phyloP scores from a whole-genome alignment of 2,329 filamentous ascomycete species.

The Trichoderma atrobrunneum region DNA sequence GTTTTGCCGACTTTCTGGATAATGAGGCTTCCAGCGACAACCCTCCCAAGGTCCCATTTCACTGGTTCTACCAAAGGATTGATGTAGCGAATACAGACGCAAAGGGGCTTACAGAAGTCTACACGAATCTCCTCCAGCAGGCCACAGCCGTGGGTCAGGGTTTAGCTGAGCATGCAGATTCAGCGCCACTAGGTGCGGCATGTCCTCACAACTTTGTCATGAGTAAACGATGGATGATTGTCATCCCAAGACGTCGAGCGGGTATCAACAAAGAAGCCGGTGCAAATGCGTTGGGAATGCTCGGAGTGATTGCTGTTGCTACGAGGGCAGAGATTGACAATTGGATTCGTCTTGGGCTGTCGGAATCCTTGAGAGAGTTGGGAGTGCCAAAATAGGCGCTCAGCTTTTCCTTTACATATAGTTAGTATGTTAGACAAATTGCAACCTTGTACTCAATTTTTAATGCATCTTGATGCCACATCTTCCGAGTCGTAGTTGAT shows the following conservation, averaged over 20 bases:
- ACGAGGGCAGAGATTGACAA: neutral
- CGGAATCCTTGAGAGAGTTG: neutral
- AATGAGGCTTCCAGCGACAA: neutral
- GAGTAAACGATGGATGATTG: neutral
- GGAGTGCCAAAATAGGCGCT: neutral
- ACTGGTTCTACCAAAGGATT: neutral
- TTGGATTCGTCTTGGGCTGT: neutral
- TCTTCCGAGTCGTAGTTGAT: neutral
- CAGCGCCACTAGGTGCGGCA: neutral
- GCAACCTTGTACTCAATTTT: neutral
- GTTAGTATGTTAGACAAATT: neutral
- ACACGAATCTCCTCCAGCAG: neutral
- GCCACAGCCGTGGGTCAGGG: neutral
- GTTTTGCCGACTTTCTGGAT: neutral
- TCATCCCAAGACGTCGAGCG: neutral
- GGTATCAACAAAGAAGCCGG: neutral
- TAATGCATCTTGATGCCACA: neutral
- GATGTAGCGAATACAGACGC: neutral
- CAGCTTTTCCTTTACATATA: neutral
- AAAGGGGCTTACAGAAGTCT: neutral
- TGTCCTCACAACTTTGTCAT: neutral
- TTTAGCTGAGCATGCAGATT: neutral
- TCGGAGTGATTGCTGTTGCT: neutral
- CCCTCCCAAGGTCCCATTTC: neutral
- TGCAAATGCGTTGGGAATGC: neutral